Evolutionary conservation across 805 yeast genomes (phyloP).

Genomic region (Martiniozyma abietophila): DNA sequence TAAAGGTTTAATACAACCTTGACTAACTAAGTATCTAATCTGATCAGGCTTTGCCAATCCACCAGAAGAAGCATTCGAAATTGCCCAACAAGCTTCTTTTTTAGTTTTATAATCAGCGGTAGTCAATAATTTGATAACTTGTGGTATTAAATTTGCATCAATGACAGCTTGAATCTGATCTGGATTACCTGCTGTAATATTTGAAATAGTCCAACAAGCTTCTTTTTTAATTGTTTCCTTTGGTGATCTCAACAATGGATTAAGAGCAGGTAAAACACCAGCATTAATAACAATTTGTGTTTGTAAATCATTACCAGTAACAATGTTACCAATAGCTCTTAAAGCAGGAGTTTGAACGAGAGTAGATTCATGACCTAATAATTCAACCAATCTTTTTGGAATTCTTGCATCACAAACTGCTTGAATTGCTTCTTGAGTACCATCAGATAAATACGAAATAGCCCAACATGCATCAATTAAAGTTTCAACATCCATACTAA

Average conservation of each 20-base stretch:
- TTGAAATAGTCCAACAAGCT: slow-evolving; percentile 98
- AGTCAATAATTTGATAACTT: slow-evolving; percentile 64
- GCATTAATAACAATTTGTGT: slow-evolving; percentile 91
- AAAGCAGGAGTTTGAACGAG: slow-evolving; percentile 94
- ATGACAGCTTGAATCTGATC: slow-evolving; percentile 96
- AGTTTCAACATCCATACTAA: slow-evolving; percentile 86
- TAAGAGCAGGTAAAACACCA: slow-evolving; percentile 82
- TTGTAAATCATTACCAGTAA: slow-evolving; percentile 93
- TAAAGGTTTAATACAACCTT: slow-evolving; percentile 95
- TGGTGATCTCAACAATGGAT: slow-evolving; percentile 68
- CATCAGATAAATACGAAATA: slow-evolving; percentile 88
- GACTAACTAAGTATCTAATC: slow-evolving; percentile 82
- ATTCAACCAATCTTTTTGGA: slow-evolving; percentile 87
- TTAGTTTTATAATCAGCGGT: slow-evolving; percentile 91
- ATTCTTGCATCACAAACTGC: slow-evolving; percentile 95
- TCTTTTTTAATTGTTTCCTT: slow-evolving; percentile 93
- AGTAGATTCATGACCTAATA: slow-evolving; percentile 74
- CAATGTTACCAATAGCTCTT: slow-evolving; percentile 96
- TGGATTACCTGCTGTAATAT: slow-evolving; percentile 94
- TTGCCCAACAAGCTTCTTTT: slow-evolving; percentile 99
- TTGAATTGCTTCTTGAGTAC: slow-evolving; percentile 86
- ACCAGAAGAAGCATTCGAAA: slow-evolving; percentile 95
- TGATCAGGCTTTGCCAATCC: slow-evolving; percentile 89
- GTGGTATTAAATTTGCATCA: slow-evolving; percentile 89
- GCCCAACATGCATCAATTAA: slow-evolving; percentile 99